Percentiles rank a stretch among this genome's conserved stretches.
Evolutionary conservation across 306 rosid species (phyloP).

Genomic region (Amphicarpaea edgeworthii): DNA sequence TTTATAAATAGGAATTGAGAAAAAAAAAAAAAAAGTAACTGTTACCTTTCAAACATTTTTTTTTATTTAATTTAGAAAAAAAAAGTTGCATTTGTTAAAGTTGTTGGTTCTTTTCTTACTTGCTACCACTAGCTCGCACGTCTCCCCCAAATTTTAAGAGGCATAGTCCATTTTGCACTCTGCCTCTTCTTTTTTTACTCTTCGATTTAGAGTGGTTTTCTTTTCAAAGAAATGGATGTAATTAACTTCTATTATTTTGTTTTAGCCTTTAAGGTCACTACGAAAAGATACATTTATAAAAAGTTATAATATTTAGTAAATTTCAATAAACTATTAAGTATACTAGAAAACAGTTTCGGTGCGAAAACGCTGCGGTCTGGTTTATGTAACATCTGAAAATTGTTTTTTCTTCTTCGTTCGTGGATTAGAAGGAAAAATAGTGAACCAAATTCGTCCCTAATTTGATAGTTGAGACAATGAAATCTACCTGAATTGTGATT

Average conservation of each 20-base stretch:
- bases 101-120: background rate
- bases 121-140: background rate
- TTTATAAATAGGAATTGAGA: too few species aligned
- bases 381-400: background rate
- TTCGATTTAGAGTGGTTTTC: too few species aligned
- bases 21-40: too few species aligned
- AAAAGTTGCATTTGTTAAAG: background rate
- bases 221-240: too few species aligned
- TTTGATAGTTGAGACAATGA: conserved; percentile 21
- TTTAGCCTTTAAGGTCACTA: background rate
- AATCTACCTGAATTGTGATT: background rate
- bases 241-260: background rate
- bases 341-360: conserved; percentile 7
- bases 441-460: conserved; percentile 27
- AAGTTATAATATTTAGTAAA: too few species aligned
- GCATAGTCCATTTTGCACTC: background rate
- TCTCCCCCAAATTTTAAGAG: background rate
- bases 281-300: too few species aligned
- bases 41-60: background rate
- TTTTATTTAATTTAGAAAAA: background rate
- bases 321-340: too few species aligned
- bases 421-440: background rate
- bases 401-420: background rate
- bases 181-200: background rate
- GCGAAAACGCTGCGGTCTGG: background rate